Evolutionary conservation across 139 green algal species (phyloP), one percentile per base, ranked within the genome.

Genomic region (Micromonas commoda): DNA sequence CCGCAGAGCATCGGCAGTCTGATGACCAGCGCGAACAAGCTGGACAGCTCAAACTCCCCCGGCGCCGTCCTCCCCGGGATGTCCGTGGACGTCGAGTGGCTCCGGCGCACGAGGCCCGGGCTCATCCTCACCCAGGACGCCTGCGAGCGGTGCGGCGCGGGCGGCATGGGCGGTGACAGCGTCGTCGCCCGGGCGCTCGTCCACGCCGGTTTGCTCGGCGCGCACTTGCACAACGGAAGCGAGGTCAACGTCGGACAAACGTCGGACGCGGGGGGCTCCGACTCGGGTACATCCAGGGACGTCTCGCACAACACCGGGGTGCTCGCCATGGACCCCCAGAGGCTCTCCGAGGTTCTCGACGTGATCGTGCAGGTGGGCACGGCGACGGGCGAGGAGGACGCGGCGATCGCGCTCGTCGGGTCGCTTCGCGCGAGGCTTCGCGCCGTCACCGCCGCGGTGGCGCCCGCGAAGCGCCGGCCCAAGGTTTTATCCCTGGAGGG

Each of bases 301-400:
- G 45, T 9, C 45, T 9, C n/a, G n/a, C n/a, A 16, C 45, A 16
- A 16, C 45, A 57, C 45, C 9, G 9, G 45, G 3, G 31, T 85
- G 13, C n/a, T 85, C 4, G 67, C 83, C 20, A 39, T 85, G 28
- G 53, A 45, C 9, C 80, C 80, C 29, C 63, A 72, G 1, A 85
- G 71, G 33, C 31, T 85, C 70, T 68, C n/a, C 28, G 92, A 97
- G 37, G 89, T 96, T 23, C 80, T 97, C 21, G 87, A 95, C 37
- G 82, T 85, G 3, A 90, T 97, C 28, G 37, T 93, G 60, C 76
- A 89, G 81, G 82, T 98, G 5, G 93, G 90, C 9, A 77, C 82
- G 0, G 89, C 89, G 1, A 85, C 87, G 6, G 89, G 85, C 1
- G 86, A 86, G 23, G 63, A 82, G 1, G 80, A 88, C 1, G 76